These are phyloP conservation scores for Ogataea haglerorum DNA, from an alignment of 805 yeast species.

Conservation along the genomic window DNA sequence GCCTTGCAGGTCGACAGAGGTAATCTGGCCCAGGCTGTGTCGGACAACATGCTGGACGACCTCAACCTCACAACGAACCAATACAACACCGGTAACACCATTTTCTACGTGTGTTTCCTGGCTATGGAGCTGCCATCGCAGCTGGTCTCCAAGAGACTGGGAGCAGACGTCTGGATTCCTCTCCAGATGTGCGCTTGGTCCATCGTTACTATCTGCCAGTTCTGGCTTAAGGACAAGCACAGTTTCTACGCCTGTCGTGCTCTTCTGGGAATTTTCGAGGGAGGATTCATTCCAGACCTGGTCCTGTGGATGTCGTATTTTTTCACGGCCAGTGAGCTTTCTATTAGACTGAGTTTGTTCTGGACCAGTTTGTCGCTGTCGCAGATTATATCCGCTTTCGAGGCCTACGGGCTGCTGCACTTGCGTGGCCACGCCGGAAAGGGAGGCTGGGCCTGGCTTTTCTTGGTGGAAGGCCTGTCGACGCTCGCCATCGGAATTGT, in stretches of 20 bases:
- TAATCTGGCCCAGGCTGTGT: conserved; percentile 50
- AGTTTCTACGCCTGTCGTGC: conserved; percentile 49
- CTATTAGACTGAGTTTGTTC: conserved; percentile 56
- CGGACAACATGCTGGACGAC: conserved; percentile 54
- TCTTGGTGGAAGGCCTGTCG: conserved; percentile 58
- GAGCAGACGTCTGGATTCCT: conserved; percentile 63
- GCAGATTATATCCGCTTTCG: conserved; percentile 41
- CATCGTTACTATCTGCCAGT: conserved; percentile 51
- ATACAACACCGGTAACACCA: conserved; percentile 56
- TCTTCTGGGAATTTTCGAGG: conserved; percentile 56
- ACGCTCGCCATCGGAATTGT: conserved; percentile 51
- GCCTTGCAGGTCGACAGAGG: conserved; percentile 58
- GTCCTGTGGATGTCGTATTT: conserved; percentile 65
- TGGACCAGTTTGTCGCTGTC: conserved; percentile 55
- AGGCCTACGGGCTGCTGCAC: conserved; percentile 49
- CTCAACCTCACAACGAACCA: conserved; percentile 52
- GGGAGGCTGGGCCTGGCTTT: conserved; percentile 65
- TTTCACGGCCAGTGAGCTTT: conserved; percentile 55
- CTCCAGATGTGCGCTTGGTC: conserved; percentile 56
- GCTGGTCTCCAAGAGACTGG: conserved; percentile 57
- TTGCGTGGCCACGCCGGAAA: conserved; percentile 43
- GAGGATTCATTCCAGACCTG: conserved; percentile 67
- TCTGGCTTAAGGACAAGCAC: conserved; percentile 37
- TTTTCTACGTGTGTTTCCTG: conserved; percentile 50
- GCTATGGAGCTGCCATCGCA: conserved; percentile 64